Evolutionary conservation across 768 basidiomycete species (phyloP).

Genomic region (Pleurotus djamor): DNA sequence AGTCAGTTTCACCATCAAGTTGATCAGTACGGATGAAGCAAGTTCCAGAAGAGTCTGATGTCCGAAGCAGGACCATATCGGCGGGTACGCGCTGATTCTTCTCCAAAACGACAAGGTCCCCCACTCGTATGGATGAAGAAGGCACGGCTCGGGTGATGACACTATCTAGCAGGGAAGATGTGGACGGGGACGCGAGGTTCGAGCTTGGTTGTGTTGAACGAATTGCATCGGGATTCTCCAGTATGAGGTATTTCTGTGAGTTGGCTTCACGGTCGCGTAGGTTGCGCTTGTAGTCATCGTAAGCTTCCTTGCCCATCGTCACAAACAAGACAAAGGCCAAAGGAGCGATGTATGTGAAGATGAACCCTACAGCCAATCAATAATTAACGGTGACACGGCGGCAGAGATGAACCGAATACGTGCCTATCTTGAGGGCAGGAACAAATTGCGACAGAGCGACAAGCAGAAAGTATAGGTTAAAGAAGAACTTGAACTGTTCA

Average conservation of each 20-base stretch:
- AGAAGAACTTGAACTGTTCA: conserved; percentile 99
- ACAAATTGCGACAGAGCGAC: conserved; percentile 96
- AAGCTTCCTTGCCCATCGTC: conserved; percentile 99
- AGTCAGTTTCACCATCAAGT: conserved; percentile 98
- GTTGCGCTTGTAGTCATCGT: conserved; percentile 95
- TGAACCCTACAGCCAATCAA: conserved; percentile 62
- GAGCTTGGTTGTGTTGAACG: conserved; percentile 29
- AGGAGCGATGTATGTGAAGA: conserved; percentile 94
- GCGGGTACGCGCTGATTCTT: conserved; percentile 98
- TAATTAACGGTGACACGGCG: not conserved
- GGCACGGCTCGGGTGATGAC: conserved; percentile 69
- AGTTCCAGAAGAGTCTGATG: conserved; percentile 86
- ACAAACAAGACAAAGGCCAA: conserved; percentile 93
- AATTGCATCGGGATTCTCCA: conserved; percentile 51
- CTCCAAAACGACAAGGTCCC: conserved; percentile 88
- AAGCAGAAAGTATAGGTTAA: conserved; percentile 97
- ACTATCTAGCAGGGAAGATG: conserved; percentile 27
- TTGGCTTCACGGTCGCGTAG: conserved; percentile 94
- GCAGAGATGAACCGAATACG: conserved; percentile 13
- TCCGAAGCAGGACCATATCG: conserved; percentile 86
- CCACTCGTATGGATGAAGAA: conserved; percentile 85
- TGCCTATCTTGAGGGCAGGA: conserved; percentile 94
- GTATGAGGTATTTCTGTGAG: conserved; percentile 83
- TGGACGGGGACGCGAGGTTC: conserved; percentile 36
- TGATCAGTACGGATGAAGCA: conserved; percentile 99